These are phyloP conservation scores for Colletotrichum camelliae DNA, from an alignment of 2,329 filamentous ascomycete genomes.

Conservation along the genomic window DNA sequence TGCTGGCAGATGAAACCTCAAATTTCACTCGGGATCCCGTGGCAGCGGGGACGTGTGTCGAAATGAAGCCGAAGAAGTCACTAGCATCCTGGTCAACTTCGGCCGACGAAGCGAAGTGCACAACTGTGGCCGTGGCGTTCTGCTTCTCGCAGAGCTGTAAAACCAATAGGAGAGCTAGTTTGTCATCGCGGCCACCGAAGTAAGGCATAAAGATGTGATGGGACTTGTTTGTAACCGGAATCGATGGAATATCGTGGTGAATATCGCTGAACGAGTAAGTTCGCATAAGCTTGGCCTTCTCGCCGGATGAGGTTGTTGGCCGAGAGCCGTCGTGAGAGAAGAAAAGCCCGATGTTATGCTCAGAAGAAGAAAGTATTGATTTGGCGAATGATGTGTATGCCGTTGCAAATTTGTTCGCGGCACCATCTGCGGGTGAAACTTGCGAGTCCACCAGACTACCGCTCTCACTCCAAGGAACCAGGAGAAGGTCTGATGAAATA, in stretches of 20 bases:
- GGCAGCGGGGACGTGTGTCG: conserved; percentile 24
- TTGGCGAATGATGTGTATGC: conserved; percentile 78
- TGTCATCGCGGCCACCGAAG: conserved; percentile 84
- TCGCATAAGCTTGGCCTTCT: conserved; percentile 49
- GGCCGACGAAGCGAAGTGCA: conserved; percentile 44
- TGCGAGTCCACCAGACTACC: conserved; percentile 62
- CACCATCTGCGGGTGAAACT: background rate
- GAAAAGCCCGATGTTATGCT: conserved; percentile 77
- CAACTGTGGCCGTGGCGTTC: conserved; percentile 78
- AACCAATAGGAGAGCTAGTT: conserved; percentile 78
- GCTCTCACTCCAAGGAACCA: conserved; percentile 90
- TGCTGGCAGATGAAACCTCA: conserved; percentile 11
- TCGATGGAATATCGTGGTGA: conserved; percentile 52
- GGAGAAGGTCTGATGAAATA: conserved; percentile 73
- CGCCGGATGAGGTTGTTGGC: conserved; percentile 33
- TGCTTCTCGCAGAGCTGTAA: conserved; percentile 83
- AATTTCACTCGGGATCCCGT: conserved; percentile 28
- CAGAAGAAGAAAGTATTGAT: conserved; percentile 65
- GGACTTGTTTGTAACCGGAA: conserved; percentile 68
- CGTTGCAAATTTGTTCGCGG: conserved; percentile 40
- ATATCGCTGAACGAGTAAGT: conserved; percentile 63
- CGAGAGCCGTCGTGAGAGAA: conserved; percentile 69
- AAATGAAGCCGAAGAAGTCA: conserved; percentile 31
- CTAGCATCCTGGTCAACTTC: conserved; percentile 20
- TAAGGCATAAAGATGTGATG: conserved; percentile 90